Evolutionary conservation across 768 basidiomycete species (phyloP).

Genomic region (Cantharellus cinnabarinus): DNA sequence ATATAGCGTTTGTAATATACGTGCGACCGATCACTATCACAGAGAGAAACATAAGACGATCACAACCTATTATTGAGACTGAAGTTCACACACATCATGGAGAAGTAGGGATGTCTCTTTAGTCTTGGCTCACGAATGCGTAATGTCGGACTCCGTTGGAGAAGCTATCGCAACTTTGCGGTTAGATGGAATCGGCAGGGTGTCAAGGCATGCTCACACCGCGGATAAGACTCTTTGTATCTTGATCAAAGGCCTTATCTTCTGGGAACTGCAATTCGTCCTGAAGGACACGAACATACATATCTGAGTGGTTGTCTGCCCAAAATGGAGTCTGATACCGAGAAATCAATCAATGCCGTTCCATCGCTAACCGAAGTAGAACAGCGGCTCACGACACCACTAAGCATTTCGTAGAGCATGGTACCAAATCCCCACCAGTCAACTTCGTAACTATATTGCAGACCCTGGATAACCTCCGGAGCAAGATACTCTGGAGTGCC

Average conservation of each 20-base stretch:
- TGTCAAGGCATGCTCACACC: conserved; percentile 36
- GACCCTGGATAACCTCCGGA: conserved; percentile 86
- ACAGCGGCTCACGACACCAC: conserved; percentile 61
- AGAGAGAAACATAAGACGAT: conserved; percentile 8
- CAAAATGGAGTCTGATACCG: conserved; percentile 61
- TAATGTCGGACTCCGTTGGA: conserved; percentile 81
- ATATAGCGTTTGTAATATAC: conserved; percentile 89
- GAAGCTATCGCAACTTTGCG: conserved; percentile 29
- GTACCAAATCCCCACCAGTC: conserved; percentile 99
- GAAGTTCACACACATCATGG: conserved; percentile 50
- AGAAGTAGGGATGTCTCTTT: conserved; percentile 88
- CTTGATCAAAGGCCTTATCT: conserved; percentile 78
- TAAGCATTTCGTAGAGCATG: conserved; percentile 94
- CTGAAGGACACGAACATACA: conserved; percentile 84
- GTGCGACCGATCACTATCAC: conserved; percentile 70
- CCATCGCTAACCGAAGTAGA: conserved; percentile 7
- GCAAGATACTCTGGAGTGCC: conserved; percentile 95
- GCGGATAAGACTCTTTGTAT: conserved; percentile 86
- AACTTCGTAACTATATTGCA: conserved; percentile 80
- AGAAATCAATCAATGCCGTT: not conserved
- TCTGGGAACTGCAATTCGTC: conserved; percentile 81
- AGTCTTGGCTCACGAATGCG: conserved; percentile 85
- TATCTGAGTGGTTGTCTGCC: conserved; percentile 83
- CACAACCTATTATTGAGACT: conserved; percentile 3
- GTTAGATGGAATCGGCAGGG: not conserved